Percentiles rank a stretch among this genome's conserved stretches.
phyloP scores from a whole-genome alignment of 83 land plant genomes.

The Picea abies region DNA sequence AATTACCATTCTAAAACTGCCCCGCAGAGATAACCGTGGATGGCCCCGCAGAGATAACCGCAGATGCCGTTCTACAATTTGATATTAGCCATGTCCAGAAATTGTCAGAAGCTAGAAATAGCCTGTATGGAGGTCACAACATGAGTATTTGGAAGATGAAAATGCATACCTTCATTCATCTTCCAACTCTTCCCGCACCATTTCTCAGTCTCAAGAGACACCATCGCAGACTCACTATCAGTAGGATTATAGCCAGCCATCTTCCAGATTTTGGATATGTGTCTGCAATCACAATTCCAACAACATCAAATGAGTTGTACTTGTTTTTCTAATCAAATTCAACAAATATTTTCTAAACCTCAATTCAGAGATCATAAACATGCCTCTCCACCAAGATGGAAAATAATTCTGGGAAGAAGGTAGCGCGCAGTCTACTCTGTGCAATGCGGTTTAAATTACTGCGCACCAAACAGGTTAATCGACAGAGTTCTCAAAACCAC shows the following conservation, averaged over 20 bases:
- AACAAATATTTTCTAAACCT: neutral
- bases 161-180: slow-evolving; percentile 43
- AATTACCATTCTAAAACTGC: slow-evolving; percentile 47
- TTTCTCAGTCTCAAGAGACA: slow-evolving; percentile 5
- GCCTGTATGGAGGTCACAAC: neutral
- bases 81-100: neutral
- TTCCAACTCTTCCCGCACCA: slow-evolving; percentile 47
- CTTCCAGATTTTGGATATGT: slow-evolving; percentile 55
- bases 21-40: slow-evolving; percentile 39
- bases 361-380: neutral
- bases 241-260: slow-evolving; percentile 52
- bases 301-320: neutral
- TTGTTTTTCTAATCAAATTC: neutral
- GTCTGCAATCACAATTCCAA: slow-evolving; percentile 32
- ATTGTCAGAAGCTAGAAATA: slow-evolving; percentile 1
- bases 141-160: neutral
- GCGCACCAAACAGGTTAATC: no score
- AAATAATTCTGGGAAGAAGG: no score
- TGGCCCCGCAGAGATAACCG: slow-evolving; percentile 46
- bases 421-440: no score
- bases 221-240: slow-evolving; percentile 28
- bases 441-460: no score
- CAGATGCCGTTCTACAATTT: slow-evolving; percentile 27
- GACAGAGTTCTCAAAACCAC: no score
- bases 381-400: no score